Evolutionary conservation across 2,329 filamentous ascomycete genomes (phyloP).

Genomic region (Helminthosporium solani): DNA sequence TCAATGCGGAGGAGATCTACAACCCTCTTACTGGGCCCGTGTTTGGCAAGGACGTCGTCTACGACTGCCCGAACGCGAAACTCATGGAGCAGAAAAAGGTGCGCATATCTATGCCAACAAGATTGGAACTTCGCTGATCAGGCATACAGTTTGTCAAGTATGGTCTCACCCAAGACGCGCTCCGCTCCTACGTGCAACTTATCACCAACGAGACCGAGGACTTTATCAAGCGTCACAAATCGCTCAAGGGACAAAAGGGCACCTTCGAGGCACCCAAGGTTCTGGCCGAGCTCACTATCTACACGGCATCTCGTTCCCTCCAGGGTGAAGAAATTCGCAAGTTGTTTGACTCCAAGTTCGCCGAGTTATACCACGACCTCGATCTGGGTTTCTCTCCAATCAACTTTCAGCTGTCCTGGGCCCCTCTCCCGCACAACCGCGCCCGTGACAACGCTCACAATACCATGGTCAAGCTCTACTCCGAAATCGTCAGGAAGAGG

Average conservation of each 20-base stretch:
- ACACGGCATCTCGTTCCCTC: conserved; percentile 81
- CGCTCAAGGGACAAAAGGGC: conserved; percentile 68
- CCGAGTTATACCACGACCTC: conserved; percentile 80
- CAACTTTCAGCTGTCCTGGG: conserved; percentile 90
- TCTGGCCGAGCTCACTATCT: conserved; percentile 86
- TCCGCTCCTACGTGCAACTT: conserved; percentile 74
- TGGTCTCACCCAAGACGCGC: conserved; percentile 72
- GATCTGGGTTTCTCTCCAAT: conserved; percentile 87
- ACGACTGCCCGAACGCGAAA: conserved; percentile 87
- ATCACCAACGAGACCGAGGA: conserved; percentile 73
- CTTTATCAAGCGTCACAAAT: conserved; percentile 67
- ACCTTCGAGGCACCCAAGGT: conserved; percentile 70
- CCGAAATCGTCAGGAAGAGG: conserved; percentile 75
- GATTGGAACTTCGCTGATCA: conserved; percentile 7
- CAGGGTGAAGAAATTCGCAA: conserved; percentile 81
- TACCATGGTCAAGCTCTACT: conserved; percentile 79
- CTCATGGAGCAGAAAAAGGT: conserved; percentile 97
- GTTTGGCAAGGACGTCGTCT: conserved; percentile 84
- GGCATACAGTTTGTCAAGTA: conserved; percentile 72
- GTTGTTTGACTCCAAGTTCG: conserved; percentile 77
- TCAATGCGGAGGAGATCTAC: conserved; percentile 90
- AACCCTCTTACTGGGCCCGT: conserved; percentile 69
- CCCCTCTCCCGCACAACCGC: conserved; percentile 83
- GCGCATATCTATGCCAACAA: conserved; percentile 15
- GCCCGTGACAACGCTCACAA: conserved; percentile 76